These are phyloP conservation scores for Podaxis rugospora DNA, from an alignment of 768 basidiomycete genomes.

Conservation along the genomic window DNA sequence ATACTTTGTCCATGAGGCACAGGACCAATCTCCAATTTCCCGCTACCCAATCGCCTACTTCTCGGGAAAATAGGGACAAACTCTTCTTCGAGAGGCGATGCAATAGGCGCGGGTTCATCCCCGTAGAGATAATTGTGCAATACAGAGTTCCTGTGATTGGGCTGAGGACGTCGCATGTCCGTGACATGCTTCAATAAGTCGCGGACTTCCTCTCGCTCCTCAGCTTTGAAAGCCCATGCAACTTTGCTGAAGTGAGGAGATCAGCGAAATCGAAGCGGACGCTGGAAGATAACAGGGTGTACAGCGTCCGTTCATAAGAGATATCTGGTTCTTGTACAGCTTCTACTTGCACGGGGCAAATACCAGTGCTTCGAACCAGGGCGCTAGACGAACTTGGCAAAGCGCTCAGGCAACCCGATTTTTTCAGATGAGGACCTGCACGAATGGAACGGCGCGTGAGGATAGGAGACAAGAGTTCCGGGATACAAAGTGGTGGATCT, in stretches of 20 bases:
- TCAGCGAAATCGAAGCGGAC: neutral
- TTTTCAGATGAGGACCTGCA: slow-evolving; percentile 40
- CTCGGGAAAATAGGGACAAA: slow-evolving; percentile 42
- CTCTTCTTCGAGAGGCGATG: slow-evolving; percentile 13
- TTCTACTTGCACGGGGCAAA: slow-evolving; percentile 25
- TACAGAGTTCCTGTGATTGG: slow-evolving; percentile 21
- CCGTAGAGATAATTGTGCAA: slow-evolving; percentile 19
- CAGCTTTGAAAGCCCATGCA: neutral
- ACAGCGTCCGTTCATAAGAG: slow-evolving; percentile 22
- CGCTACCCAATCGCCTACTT: slow-evolving; percentile 17
- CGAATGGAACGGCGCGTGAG: slow-evolving; percentile 41
- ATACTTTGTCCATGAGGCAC: slow-evolving; percentile 1
- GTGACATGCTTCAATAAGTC: neutral
- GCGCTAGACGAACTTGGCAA: neutral
- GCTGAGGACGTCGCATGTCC: neutral
- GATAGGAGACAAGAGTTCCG: slow-evolving; percentile 37
- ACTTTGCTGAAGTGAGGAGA: slow-evolving; percentile 1
- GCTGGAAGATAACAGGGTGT: neutral
- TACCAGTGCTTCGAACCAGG: neutral
- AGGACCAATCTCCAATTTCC: neutral
- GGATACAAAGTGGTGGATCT: slow-evolving; percentile 6
- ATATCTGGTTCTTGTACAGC: slow-evolving; percentile 13
- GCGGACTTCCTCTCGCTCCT: neutral
- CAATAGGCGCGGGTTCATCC: neutral
- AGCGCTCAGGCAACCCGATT: slow-evolving; percentile 7